Evolutionary conservation across 2,329 filamentous ascomycete species (phyloP), one percentile per base, ranked within the genome.

Genomic region (Trichoderma lentiforme): DNA sequence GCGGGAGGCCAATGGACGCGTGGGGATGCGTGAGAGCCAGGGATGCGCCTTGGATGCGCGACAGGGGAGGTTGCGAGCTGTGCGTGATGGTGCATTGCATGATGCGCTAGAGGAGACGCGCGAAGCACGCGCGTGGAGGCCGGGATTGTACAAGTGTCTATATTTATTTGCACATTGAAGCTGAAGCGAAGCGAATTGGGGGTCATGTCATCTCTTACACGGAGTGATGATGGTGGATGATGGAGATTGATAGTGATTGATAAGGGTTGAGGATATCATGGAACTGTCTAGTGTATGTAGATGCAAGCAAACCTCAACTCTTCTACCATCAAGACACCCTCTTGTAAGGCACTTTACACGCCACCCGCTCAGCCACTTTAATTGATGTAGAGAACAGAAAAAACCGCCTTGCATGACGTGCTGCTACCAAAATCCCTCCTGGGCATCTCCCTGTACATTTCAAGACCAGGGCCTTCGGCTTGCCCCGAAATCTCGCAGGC

Each of bases 31-130:
- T 58, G 58, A 26, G 26, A 9, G 51, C 53, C 51, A 58, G 26
- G 65, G 65, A 68, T 58, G 53, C 65, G 66, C 66, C 66, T 21
- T 7, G 60, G 66, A 61, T 53, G 66, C 66, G 66, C 28, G 66
- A 51, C 57, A 56, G 15, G 62, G 62, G 56, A 51, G 39, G 62
- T 56, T 60, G 57, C 18, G 18, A 60, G 57, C 32, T 47, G 63
- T 66, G 8, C 26, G 47, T 66, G 63, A 56, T 53, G 63, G 18
- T 34, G 63, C 43, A 51, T 51, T 51, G 64, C 43, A 67, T n/a
- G 28, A 15, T 6, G 43, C 43, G 62, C 28, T 24, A 28, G 28
- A 65, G 43, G 63, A 65, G 36, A 63, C 61, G 61, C 61, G 61
- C 21, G 32, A n/a, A 26, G 34, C 32, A 47, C 34, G 36, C 34